Base-by-base conservation (phyloP, 768 basidiomycete species). In the Cystofilobasidium bisporidii region DNA sequence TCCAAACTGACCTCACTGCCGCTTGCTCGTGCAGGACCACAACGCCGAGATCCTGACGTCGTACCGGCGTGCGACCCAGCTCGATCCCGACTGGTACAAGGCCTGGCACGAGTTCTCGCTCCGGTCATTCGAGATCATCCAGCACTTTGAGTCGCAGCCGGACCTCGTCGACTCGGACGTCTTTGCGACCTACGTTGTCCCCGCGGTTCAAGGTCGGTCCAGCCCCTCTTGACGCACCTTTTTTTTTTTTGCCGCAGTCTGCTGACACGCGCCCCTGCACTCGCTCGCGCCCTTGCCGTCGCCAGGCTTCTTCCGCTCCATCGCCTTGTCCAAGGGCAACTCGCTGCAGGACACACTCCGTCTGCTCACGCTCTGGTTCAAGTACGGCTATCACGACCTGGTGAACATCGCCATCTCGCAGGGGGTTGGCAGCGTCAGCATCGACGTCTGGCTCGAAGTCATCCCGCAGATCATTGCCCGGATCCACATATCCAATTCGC, bases 41-140 rank as follows among this genome's bases (percentile, higher is more conserved):
- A 84, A 87, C 28, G 83, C 86, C 61, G 86, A 88, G 53, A 90
- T 97, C 65, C 79, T 99, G 10, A 83, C 86, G 71, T 85, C 89
- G 5, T 97, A 96, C 77, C 81, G 83, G 61, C 81, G 87, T 36
- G 89, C 96, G 0, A 98, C 96, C 2, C 86, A 87, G 72, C 89
- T 89, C 71, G 94, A 98, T 75, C 84, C 87, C 5, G 81, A 82
- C n/a, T 99, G 96, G 96, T 97, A 97, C 78, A 97, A 99, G 76
- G 96, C 94, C 22, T 98, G 93, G 93, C 96, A 99, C 74, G 91
- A 91, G 0, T 99, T 92, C 91, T 94, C 96, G 2, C 80, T 98
- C 63, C 87, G 92, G 3, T 97, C 98, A 77, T 93, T 96, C 71
- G 91, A 97, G 64, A 90, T 97, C 70, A 85, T 98, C 70, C 82